Conservation (phyloP, 306 rosid species). For the Quercus aquifolioides region DNA sequence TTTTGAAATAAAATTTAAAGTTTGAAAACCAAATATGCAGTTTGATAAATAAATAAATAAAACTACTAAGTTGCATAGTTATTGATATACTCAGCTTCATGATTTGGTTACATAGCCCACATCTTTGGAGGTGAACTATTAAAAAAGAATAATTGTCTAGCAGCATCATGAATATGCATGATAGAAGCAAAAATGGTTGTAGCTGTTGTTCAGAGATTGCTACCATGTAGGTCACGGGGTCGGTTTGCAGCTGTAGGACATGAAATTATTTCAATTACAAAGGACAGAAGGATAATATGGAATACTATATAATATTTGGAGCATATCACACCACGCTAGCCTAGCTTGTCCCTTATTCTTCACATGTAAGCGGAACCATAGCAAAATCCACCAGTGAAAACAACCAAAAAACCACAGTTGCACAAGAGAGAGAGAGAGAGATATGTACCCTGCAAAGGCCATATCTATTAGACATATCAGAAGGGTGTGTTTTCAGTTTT, state of each 20-base stretch:
- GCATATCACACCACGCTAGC: conserved; percentile 15
- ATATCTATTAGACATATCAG: conserved; percentile 26
- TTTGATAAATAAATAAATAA: too few species aligned
- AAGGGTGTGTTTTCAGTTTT: conserved; percentile 25
- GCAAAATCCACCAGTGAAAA: conserved; percentile 2
- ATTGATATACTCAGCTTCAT: too few species aligned
- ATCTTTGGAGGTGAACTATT: too few species aligned
- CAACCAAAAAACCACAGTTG: background rate
- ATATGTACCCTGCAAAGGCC: background rate
- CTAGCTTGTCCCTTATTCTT: conserved; percentile 34
- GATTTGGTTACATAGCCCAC: too few species aligned
- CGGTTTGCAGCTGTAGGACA: conserved; percentile 15
- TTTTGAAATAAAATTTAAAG: too few species aligned
- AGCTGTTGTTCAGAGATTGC: background rate
- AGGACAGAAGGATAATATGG: background rate
- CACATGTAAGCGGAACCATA: conserved; percentile 25
- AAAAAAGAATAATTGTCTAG: too few species aligned
- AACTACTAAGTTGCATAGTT: too few species aligned
- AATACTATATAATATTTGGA: conserved; percentile 7
- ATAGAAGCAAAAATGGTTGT: too few species aligned
- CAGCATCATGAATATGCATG: too few species aligned
- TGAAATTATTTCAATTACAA: conserved; percentile 13
- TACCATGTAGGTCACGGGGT: conserved; percentile 8
- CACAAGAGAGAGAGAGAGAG: conserved; percentile 8
- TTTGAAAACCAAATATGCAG: too few species aligned